These are phyloP conservation scores for Stephanodiscus minutulus DNA, from an alignment of 108 stramenopile genomes.

Conservation along the genomic window DNA sequence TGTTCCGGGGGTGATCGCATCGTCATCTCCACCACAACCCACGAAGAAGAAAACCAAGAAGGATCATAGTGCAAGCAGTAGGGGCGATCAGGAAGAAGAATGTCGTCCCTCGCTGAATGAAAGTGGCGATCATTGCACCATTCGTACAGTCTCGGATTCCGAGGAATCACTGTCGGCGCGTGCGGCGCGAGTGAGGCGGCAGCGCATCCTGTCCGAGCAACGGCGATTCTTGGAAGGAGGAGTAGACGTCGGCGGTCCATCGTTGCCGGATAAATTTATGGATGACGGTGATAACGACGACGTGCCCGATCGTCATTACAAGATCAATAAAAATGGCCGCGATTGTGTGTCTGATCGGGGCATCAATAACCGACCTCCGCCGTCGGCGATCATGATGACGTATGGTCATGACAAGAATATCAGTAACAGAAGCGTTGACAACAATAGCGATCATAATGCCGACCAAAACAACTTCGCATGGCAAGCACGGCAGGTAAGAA, in stretches of 20 bases:
- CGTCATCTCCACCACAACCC: neutral
- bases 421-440: neutral
- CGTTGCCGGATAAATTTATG: neutral
- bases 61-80: neutral
- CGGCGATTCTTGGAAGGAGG: neutral
- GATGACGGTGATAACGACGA: neutral
- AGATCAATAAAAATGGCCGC: neutral
- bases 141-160: conserved; percentile 2
- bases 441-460: conserved; percentile 9
- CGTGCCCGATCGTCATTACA: neutral
- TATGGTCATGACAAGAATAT: neutral
- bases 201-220: conserved; percentile 33
- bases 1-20: neutral
- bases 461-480: conserved; percentile 16
- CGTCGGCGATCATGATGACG: conserved; percentile 1
- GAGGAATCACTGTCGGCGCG: conserved; percentile 35
- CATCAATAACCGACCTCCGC: conserved; percentile 14
- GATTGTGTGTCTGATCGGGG: neutral
- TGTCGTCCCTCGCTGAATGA: neutral
- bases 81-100: neutral
- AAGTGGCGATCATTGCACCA: neutral
- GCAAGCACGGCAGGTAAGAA: conserved; percentile 43
- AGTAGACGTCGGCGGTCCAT: no score
- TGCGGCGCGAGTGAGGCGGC: conserved; percentile 37
- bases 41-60: conserved; percentile 6